Percentiles rank a stretch among this genome's conserved stretches.
phyloP scores from a whole-genome alignment of 2,329 filamentous ascomycete species.

The Atkinsonella hypoxylon region DNA sequence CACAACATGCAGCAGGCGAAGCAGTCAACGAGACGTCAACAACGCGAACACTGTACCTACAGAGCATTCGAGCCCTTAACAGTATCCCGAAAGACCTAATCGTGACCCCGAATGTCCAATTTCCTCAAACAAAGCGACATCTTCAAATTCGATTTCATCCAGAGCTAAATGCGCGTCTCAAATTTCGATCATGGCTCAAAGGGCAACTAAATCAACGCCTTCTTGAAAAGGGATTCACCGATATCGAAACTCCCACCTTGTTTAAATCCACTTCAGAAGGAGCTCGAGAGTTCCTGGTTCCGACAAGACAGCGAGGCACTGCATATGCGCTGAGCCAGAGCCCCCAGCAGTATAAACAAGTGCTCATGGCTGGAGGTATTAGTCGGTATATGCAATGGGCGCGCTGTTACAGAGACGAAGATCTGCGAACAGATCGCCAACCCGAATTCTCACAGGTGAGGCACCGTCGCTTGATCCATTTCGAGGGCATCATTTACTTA shows the following conservation, averaged over 20 bases:
- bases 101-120: constrained; percentile 61
- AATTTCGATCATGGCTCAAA: constrained; percentile 52
- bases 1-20: constrained; percentile 11
- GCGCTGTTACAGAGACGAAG: constrained; percentile 90
- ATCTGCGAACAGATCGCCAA: constrained; percentile 81
- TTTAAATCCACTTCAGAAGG: constrained; percentile 98
- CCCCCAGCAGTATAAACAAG: constrained; percentile 97
- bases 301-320: constrained; percentile 60
- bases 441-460: constrained; percentile 86
- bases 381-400: constrained; percentile 83
- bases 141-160: constrained; percentile 70
- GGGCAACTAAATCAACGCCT: constrained; percentile 42
- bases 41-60: constrained; percentile 52
- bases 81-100: constrained; percentile 51
- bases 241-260: constrained; percentile 84
- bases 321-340: constrained; percentile 93
- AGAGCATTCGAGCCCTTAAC: constrained; percentile 30
- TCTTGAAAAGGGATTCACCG: constrained; percentile 47
- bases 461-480: background rate
- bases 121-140: constrained; percentile 64
- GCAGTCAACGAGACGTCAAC: constrained; percentile 13
- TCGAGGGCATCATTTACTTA: background rate
- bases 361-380: constrained; percentile 85
- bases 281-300: constrained; percentile 87
- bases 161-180: constrained; percentile 54